Base-by-base conservation (phyloP, 129 eudicot genomes). In the Chrysanthemum makinoi region DNA sequence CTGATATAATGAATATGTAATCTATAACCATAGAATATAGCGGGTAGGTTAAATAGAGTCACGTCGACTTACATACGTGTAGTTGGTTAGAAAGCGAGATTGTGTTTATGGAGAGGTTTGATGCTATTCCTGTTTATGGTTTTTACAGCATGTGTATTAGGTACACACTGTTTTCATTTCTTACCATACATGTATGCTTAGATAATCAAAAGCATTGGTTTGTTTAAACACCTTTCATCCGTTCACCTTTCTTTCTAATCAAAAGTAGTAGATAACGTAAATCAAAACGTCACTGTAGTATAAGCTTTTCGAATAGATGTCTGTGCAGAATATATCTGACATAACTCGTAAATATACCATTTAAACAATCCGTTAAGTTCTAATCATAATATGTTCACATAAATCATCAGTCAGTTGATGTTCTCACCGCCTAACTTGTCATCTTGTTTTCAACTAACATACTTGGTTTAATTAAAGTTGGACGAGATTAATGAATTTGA, bases 181-280 rank as follows among this genome's bases (percentile, higher is more conserved):
- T 75, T 56, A 50, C 79, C 19, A 63, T 35, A 46, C 33, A 65
- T 43, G 70, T 65, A 65, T 18, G 70, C 70, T 73, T 47, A 26
- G 28, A 66, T 67, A 66, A 75, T 75, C 43, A 58, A 67, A 57
- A 75, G 67, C 51, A 22, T n/a, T 48, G 7, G 80, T 75, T 75
- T 58, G 80, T 75, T 75, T 75, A 75, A 47, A 67, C 59, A 75
- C 60, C 80, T 75, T 75, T 67, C 68, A 47, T 44, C 57, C 62
- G 58, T 46, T 68, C 72, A 66, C 61, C 63, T 61, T 47, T 62
- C 46, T 39, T 1, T 39, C 46, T 39, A 39, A 39, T 39, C 46
- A 39, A 39, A 39, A 39, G 46, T 39, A 8, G 46, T 8, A 39
- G 46, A 39, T 39, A 39, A 39, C 10, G 46, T 39, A 39, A 39